Base-by-base conservation (phyloP, 495 filamentous ascomycete species). In the Penicillium cinerascens region DNA sequence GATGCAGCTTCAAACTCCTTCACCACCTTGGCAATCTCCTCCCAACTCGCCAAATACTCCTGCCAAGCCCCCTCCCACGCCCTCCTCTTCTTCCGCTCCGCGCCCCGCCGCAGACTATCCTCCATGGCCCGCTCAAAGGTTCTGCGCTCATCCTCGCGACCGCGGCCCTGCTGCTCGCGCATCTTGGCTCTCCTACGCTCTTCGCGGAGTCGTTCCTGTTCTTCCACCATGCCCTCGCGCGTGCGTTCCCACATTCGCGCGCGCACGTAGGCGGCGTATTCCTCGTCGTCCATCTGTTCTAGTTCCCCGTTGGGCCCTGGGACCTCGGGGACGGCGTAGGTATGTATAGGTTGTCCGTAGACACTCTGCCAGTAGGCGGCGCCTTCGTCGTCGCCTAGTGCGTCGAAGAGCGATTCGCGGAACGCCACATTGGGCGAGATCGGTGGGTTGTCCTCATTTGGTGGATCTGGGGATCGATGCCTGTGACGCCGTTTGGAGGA, bases 351-450 rank as follows among this genome's bases (percentile, higher is more conserved):
- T 63, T 97, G 91, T 13, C 92, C 91, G 69, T 96, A 98, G 44
- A 97, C 90, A 29, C 82, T 80, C 65, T 96, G 87, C 93, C 93
- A 98, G 74, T 89, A 97, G 29, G 82, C 82, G 38, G 93, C 93
- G 35, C 93, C 93, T 73, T 98, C 93, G 70, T 98, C 93, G 70
- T 98, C 93, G 36, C 91, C 95, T 67, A 98, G 85, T n/a, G 93
- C 93, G 68, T 98, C 93, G 76, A 97, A 96, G 42, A 97, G 84
- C n/a, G 89, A 93, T 73, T 96, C 89, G 22, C 89, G 86, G 70
- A 98, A 98, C 15, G 92, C 91, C 9, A 77, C 71, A 17, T 85
- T 79, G 5, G 87, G 77, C 55, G 85, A 78, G 15, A 80, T 46
- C 35, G 40, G 26, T 48, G 50, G 29, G 51, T 47, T 40, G 52